These are phyloP conservation scores for Acanthamoeba royreba DNA, from an alignment of 208 protist genomes.

Conservation along the genomic window DNA sequence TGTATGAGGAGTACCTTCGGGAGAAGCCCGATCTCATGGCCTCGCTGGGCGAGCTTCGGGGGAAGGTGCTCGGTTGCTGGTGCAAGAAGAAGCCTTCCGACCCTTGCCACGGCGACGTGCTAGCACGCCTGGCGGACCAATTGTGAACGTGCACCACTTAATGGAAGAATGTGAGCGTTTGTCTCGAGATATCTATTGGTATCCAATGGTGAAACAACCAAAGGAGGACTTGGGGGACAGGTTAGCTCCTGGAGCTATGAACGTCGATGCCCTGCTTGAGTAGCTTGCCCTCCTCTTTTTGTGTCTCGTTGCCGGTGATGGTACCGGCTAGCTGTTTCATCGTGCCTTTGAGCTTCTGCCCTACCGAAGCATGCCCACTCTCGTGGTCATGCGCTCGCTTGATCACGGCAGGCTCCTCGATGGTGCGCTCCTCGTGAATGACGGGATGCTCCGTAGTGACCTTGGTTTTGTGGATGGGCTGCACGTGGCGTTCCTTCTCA, in stretches of 20 bases:
- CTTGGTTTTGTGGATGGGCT: neutral
- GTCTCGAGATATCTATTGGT: no score
- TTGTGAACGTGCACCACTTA: no score
- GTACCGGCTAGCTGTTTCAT: neutral
- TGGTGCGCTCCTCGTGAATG: neutral
- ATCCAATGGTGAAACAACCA: no score
- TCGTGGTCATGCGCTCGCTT: neutral
- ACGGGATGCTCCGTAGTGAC: neutral
- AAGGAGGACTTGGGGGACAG: no score
- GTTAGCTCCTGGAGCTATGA: no score
- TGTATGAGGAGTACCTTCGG: slow-evolving; percentile 47
- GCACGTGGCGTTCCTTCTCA: no score
- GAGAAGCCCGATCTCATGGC: slow-evolving; percentile 17
- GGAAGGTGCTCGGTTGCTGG: slow-evolving; percentile 64
- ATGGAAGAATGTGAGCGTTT: no score
- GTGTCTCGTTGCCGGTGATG: neutral
- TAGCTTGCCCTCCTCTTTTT: neutral
- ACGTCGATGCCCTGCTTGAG: neutral
- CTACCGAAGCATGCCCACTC: neutral
- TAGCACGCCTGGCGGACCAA: slow-evolving; percentile 33
- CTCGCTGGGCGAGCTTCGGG: slow-evolving; percentile 40
- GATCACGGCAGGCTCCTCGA: neutral
- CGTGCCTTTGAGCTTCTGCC: neutral
- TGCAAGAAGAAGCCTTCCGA: slow-evolving; percentile 32
- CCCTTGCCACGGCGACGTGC: slow-evolving; percentile 58